Base-by-base conservation (phyloP, 257 asterid genomes). In the Salvia miltiorrhiza region DNA sequence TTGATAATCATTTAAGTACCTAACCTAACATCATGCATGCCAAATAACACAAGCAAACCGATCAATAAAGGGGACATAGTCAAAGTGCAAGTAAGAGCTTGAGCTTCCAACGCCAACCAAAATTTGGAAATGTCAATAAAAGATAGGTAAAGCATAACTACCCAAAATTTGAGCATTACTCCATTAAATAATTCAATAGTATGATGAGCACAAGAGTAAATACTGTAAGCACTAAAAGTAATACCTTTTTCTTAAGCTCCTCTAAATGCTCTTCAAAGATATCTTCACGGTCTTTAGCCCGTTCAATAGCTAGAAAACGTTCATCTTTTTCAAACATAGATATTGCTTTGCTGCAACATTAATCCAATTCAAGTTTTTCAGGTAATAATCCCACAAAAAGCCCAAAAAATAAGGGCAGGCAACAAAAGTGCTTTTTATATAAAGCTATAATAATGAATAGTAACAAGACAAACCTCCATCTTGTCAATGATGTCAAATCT, bases 241-340 rank as follows among this genome's bases (percentile, higher is more conserved):
- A 47, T 81, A 91, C 97, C 96, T 86, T 94, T 87, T 82, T 85
- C 83, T 77, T 83, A 70, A 91, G 90, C 78, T 86, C 97, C 59
- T 82, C 85, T 65, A 78, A 62, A 75, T 87, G 83, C 82, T 91
- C 95, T 54, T 77, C 87, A 80, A 87, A 89, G 65, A 89, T 84
- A 70, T 94, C 98, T 78, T 91, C 97, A 5, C 96, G 96, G 40
- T 94, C 99, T 81, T 80, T 83, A 60, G 73, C 65, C 75, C 91
- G 83, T 63, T 91, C 99, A 77, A 94, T 78, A 69, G 96, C 96
- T 75, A 83, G 81, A 79, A 83, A 94, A 32, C 98, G 95, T 53
- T 87, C 95, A 65, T 91, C 97, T 9, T 85, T 81, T 87, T 94
- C 97, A 70, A 89, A 78, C 74, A 86, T 75, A 75, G 90, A 71